Evolutionary conservation across 306 rosid species (phyloP), one percentile per base, ranked within the genome.

Genomic region (Hippophae tibetana): DNA sequence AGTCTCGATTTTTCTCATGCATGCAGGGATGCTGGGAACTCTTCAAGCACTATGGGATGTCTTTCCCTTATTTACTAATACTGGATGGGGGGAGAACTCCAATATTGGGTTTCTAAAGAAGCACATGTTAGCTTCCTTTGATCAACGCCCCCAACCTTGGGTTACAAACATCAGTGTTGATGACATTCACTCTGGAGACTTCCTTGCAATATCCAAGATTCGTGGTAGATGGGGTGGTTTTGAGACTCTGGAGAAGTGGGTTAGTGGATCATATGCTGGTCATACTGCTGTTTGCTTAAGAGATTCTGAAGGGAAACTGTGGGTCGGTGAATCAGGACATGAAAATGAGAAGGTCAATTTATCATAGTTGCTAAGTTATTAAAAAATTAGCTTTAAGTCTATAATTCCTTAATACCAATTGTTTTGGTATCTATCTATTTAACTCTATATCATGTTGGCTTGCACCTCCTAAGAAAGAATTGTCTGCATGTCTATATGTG

Each of bases 161-260:
- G 83, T 75, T 44, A 80, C 97, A 44, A 82, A 77, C 74, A 73
- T 86, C 54, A 82, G 68, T 43, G 69, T 58, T 49, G 89, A 82
- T 69, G 94, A 80, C 67, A 80, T 93, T 74, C 97, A 93, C 62
- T 88, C 97, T 18, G 99, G 99, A 60, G 96, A 93, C 64, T 93
- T 93, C 82, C 87, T 93, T 23, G 99, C 94, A 5, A 58, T 93
- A 76, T 93, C 99, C 6, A 93, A 93, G 84, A 84, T 93, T 51
- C 97, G 96, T 45, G 97, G 99, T 14, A 80, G 94, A 12, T 93
- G 99, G 99, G 99, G 99, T 71, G 99, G 86, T 64, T 93, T 93
- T 56, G 99, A 93, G 82, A 80, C 86, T 69, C 74, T 88, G 43
- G 95, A 88, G 79, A 93, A 88, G 76, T 93, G 99, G 96, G 99